Base-by-base conservation (phyloP, 192 early-diverging fungal species). In the Coemansia guatemalensis region DNA sequence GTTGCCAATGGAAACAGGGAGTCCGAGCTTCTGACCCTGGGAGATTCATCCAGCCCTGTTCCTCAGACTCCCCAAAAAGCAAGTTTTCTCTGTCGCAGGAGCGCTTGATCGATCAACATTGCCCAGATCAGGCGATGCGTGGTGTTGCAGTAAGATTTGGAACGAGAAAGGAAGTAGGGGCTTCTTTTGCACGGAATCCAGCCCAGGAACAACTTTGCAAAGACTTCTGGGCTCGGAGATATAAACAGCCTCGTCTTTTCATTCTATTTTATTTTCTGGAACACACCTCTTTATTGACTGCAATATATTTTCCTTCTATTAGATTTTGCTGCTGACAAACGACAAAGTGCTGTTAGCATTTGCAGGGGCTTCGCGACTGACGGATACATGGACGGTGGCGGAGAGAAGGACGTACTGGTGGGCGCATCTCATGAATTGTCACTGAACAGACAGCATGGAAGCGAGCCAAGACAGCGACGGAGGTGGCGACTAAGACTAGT, bases 401-500 rank as follows among this genome's bases (percentile, higher is more conserved):
- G 14, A 44, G 39, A 44, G 39, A 44, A 44, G 14, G 39, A 44
- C 3, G 39, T 44, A 17, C 39, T 44, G 14, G 39, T 44, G 39
- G 39, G 39, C 14, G 39, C 14, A 3, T 44, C 39, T 44, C 39
- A 44, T 17, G 39, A 44, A 17, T 44, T 44, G 39, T 44, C 14
- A 17, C 14, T 44, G 14, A 44, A 44, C 39, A 44, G 39, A 17
- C 39, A 44, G 3, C 14, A 44, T 44, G 39, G 39, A 44, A 12
- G 14, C 2, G 39, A 44, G 14, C 39, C 39, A 17, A 44, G 39
- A 17, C 39, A 17, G 12, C 39, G 17, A 44, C 9, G 39, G 39
- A 44, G 39, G 14, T 44, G 56, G 21, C 56, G 61, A 35, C 23
- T 74, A 48, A 5, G 20, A 29, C 20, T 62, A 5, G 67, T 65